Evolutionary conservation across 805 yeast species (phyloP).

Genomic region (Pichia nanzhaoensis): DNA sequence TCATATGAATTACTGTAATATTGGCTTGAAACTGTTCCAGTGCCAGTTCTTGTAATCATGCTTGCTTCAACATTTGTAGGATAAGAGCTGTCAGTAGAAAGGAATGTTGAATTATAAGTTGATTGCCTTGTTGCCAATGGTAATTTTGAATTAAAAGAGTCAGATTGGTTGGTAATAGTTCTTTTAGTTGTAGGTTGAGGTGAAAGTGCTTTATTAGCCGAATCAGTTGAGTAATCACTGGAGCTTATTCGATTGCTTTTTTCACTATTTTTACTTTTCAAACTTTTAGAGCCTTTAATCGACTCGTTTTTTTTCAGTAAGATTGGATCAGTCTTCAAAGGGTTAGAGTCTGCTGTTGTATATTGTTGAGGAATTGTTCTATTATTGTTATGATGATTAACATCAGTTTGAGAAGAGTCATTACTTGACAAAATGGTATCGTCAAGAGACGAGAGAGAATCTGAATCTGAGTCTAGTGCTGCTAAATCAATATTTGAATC

Average conservation of each 20-base stretch:
- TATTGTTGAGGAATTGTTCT: too few relatives aligned
- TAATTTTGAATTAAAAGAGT: background rate
- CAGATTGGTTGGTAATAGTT: background rate
- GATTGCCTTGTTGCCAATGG: conserved; percentile 1
- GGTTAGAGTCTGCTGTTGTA: too few relatives aligned
- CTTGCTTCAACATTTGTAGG: too few relatives aligned
- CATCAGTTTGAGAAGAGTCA: too few relatives aligned
- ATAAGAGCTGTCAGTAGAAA: background rate
- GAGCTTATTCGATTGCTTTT: background rate
- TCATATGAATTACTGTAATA: conserved; percentile 3
- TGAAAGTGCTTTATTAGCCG: background rate
- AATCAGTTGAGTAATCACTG: background rate
- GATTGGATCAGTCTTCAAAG: too few relatives aligned
- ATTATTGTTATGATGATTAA: background rate
- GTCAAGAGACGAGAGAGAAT: too few relatives aligned
- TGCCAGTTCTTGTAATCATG: too few relatives aligned
- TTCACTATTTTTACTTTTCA: background rate
- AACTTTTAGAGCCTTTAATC: too few relatives aligned
- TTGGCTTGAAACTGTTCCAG: conserved; percentile 1
- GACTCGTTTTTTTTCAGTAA: too few relatives aligned
- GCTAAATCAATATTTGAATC: conserved; percentile 14
- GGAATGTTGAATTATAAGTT: conserved; percentile 1
- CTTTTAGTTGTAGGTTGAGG: background rate
- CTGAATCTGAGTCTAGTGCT: conserved; percentile 12
- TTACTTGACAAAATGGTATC: too few relatives aligned